Evolutionary conservation across 2,329 filamentous ascomycete species (phyloP).

Genomic region (Phialophora verrucosa): DNA sequence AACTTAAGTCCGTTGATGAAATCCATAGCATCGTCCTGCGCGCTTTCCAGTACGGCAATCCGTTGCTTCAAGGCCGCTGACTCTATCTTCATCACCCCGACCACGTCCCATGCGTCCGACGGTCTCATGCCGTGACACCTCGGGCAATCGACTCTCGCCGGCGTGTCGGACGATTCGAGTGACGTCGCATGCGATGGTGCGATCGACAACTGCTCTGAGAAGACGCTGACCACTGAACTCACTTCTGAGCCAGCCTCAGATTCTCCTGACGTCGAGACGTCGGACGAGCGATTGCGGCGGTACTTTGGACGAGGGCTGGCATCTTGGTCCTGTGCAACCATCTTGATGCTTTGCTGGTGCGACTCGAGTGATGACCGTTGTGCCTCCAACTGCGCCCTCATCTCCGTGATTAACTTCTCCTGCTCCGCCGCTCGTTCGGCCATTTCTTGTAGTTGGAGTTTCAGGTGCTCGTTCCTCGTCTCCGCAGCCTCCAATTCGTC

Average conservation of each 20-base stretch:
- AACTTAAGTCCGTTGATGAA: conserved; percentile 36
- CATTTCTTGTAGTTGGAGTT: conserved; percentile 66
- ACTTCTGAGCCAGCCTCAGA: conserved; percentile 67
- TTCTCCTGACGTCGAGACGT: conserved; percentile 55
- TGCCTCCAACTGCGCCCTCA: conserved; percentile 55
- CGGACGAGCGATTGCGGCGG: conserved; percentile 48
- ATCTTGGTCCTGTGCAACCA: conserved; percentile 37
- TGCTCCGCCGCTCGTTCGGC: conserved; percentile 61
- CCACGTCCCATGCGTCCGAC: conserved; percentile 60
- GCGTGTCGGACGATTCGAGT: conserved; percentile 28
- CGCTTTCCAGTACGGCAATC: conserved; percentile 59
- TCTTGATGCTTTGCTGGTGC: conserved; percentile 41
- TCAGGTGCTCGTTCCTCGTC: conserved; percentile 62
- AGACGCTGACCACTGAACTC: conserved; percentile 56
- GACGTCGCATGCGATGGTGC: conserved; percentile 32
- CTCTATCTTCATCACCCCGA: conserved; percentile 60
- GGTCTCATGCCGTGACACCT: conserved; percentile 50
- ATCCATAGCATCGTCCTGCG: conserved; percentile 62
- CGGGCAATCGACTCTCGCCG: conserved; percentile 44
- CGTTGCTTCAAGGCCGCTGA: conserved; percentile 60
- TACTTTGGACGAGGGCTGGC: conserved; percentile 40
- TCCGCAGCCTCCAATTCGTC: conserved; percentile 67
- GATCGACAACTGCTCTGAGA: conserved; percentile 47
- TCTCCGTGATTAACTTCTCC: conserved; percentile 60
- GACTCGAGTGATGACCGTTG: conserved; percentile 28